A percentile compares a stretch with the other conserved stretches of the same genome.
Evolutionary conservation across 768 basidiomycete genomes (phyloP).

Genomic region (Podaxis mareebaensis): DNA sequence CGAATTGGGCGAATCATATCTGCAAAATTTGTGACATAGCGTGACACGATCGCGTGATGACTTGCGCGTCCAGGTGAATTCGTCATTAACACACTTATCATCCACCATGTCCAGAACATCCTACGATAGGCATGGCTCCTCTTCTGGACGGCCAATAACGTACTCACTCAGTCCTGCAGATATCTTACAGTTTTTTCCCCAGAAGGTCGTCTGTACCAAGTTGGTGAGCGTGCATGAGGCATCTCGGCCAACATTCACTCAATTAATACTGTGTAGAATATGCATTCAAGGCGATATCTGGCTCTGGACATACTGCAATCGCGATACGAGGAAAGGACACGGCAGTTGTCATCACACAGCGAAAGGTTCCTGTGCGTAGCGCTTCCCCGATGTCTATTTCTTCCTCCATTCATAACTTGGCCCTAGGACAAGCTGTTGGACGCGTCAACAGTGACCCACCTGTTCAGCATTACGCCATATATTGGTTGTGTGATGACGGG

Average conservation of each 20-base stretch:
- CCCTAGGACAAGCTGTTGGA: constrained; percentile 95
- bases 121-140: constrained; percentile 71
- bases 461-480: constrained; percentile 93
- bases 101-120: constrained; percentile 88
- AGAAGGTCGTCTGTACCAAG: constrained; percentile 98
- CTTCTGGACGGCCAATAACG: background rate
- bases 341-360: constrained; percentile 94
- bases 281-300: constrained; percentile 99
- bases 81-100: constrained; percentile 25
- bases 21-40: constrained; percentile 9
- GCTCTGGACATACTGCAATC: constrained; percentile 92
- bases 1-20: constrained; percentile 14
- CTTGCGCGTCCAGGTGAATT: constrained; percentile 53
- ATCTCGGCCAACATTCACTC: background rate
- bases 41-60: constrained; percentile 36
- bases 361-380: constrained; percentile 89
- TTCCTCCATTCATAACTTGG: constrained; percentile 15
- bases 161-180: constrained; percentile 38
- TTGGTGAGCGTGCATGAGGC: constrained; percentile 58
- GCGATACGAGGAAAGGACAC: constrained; percentile 94
- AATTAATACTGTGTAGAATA: constrained; percentile 63
- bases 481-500: constrained; percentile 99
- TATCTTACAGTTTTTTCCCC: constrained; percentile 98
- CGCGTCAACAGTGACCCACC: constrained; percentile 89
- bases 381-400: background rate